Base-by-base conservation (phyloP, 352 stramenopile genomes). In the Phytopythium oedochilum region DNA sequence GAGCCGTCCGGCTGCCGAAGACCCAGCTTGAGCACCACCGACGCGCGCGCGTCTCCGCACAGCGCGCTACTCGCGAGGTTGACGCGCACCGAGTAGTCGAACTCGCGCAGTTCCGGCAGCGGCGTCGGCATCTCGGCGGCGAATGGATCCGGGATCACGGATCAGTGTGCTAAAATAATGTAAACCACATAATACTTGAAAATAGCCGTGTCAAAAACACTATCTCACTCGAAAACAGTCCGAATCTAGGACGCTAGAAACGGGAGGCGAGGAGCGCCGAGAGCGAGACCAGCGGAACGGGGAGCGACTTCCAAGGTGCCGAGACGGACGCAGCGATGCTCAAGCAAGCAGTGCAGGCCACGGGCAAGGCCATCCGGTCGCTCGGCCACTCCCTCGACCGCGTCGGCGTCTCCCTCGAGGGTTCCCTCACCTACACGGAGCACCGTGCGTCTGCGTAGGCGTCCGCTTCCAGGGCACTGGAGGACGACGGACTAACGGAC, bases 321-420 rank as follows among this genome's bases (percentile, higher is more conserved):
- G 38, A 40, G 49, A 38, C 38, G 40, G 20, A 35, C 51, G 47
- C 61, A 52, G 45, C 50, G 64, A 88, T 90, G 78, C 80, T 64
- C 68, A 84, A 85, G 66, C 66, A 82, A 61, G 73, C 66, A 54
- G 60, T 81, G 52, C 72, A 91, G 61, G 74, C 69, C 58, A 71
- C 88, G 56, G 86, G 87, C 65, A 94, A 93, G 63, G 82, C 70
- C 63, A 80, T 95, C 66, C 86, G 87, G 55, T 86, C 86, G 26
- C 60, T 94, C 43, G 87, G 87, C 42, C 80, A 93, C 66, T 88
- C 78, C 58, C 73, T 96, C 39, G 87, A 96, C 79, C 77, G 85
- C 56, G 75, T 91, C 58, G 87, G 87, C 61, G 78, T 94, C 61
- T 78, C 71, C 40, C 78, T 94, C 32, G 83, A 94, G 68, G 83